These are phyloP conservation scores for Colletotrichum sojae DNA, from an alignment of 2,329 filamentous ascomycete genomes.

Conservation along the genomic window DNA sequence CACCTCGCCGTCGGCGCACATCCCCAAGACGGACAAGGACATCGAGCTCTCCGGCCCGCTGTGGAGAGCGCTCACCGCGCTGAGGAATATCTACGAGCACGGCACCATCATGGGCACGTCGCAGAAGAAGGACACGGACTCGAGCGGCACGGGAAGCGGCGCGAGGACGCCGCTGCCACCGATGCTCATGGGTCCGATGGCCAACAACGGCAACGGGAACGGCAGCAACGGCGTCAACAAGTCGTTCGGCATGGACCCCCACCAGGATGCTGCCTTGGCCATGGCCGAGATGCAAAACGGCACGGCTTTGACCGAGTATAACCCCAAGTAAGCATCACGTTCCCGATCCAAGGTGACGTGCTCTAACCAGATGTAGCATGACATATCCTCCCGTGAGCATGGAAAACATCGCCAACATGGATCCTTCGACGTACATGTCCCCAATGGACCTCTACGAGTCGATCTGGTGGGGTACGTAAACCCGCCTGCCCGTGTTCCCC, in stretches of 20 bases:
- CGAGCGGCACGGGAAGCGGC: conserved; percentile 61
- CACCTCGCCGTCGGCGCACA: conserved; percentile 66
- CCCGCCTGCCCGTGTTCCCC: conserved; percentile 38
- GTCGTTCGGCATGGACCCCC: conserved; percentile 60
- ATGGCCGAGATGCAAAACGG: conserved; percentile 78
- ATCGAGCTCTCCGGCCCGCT: conserved; percentile 75
- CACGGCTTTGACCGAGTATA: conserved; percentile 51
- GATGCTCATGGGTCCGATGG: conserved; percentile 45
- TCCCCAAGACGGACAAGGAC: conserved; percentile 69
- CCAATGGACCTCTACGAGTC: conserved; percentile 79
- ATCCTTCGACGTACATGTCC: conserved; percentile 72
- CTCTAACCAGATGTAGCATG: conserved; percentile 46
- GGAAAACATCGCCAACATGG: conserved; percentile 63
- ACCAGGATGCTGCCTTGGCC: conserved; percentile 73
- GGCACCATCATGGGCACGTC: conserved; percentile 67
- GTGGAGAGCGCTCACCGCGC: conserved; percentile 71
- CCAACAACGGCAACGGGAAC: conserved; percentile 34
- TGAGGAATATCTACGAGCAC: conserved; percentile 78
- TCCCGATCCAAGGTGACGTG: too few species aligned
- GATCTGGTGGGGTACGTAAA: conserved; percentile 74
- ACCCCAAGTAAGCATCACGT: conserved; percentile 12
- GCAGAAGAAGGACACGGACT: conserved; percentile 64
- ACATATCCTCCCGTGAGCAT: conserved; percentile 57
- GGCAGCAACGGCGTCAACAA: conserved; percentile 14
- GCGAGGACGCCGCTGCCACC: conserved; percentile 57